Evolutionary conservation across 1,284 basidiomycete genomes (phyloP).

Genomic region (Waitea zeae): DNA sequence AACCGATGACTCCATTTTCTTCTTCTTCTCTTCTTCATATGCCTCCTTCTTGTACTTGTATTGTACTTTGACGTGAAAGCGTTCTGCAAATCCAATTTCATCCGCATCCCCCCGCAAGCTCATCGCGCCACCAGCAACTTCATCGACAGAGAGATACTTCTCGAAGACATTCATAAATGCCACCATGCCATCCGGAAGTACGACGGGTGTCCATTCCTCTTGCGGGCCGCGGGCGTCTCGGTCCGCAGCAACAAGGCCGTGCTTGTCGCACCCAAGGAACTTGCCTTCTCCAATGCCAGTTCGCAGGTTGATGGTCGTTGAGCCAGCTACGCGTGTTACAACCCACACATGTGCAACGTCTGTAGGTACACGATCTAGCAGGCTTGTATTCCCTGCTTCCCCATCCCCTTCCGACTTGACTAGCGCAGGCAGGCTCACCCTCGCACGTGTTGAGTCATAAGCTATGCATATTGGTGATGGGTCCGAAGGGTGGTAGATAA

Average conservation of each 20-base stretch:
- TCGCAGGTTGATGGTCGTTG: conserved; percentile 65
- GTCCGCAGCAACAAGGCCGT: conserved; percentile 68
- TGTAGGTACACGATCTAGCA: conserved; percentile 49
- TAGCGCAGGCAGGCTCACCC: conserved; percentile 41
- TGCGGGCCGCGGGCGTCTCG: conserved; percentile 73
- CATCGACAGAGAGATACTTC: conserved; percentile 68
- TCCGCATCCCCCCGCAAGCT: conserved; percentile 73
- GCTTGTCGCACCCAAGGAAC: conserved; percentile 71
- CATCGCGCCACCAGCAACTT: conserved; percentile 64
- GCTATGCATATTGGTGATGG: conserved; percentile 58
- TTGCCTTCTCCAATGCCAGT: conserved; percentile 75
- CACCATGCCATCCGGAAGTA: conserved; percentile 63
- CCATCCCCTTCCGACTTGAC: conserved; percentile 36
- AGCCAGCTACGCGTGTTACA: conserved; percentile 62
- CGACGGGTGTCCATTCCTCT: conserved; percentile 73
- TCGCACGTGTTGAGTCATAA: conserved; percentile 61
- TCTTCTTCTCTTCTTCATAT: conserved; percentile 65
- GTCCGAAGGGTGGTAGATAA: conserved; percentile 64
- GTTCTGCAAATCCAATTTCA: conserved; percentile 61
- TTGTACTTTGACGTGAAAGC: conserved; percentile 83
- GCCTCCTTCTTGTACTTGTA: conserved; percentile 81
- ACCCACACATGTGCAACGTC: conserved; percentile 85
- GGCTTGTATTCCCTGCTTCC: conserved; percentile 17
- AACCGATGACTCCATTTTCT: conserved; percentile 33
- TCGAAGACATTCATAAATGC: conserved; percentile 77